A percentile compares a stretch with the other conserved stretches of the same genome.
Conservation (phyloP, 352 stramenopile genomes). For the Phytophthora tubulina region DNA sequence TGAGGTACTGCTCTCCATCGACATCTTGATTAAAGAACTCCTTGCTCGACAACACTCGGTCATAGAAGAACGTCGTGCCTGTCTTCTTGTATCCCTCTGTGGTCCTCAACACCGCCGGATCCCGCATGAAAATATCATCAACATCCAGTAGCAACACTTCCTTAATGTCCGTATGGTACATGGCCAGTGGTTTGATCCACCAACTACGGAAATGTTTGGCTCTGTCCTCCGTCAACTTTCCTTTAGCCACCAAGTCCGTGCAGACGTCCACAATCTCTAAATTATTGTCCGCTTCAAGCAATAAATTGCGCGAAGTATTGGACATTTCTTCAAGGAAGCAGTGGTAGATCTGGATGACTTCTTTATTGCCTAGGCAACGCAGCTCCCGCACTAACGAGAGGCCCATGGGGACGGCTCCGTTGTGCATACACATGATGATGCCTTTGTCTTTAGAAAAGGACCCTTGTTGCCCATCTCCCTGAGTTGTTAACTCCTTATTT, state of each 20-base stretch:
- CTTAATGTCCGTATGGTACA: constrained; percentile 59
- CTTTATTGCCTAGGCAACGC: constrained; percentile 45
- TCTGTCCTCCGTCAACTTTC: constrained; percentile 40
- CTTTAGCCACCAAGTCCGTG: constrained; percentile 38
- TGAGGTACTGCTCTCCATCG: constrained; percentile 48
- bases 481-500: not conserved
- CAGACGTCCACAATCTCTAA: constrained; percentile 67
- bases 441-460: constrained; percentile 35
- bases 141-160: constrained; percentile 64
- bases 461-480: constrained; percentile 8
- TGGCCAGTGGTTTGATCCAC: constrained; percentile 71
- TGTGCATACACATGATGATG: constrained; percentile 54
- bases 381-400: constrained; percentile 51
- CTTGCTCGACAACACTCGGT: constrained; percentile 62
- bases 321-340: constrained; percentile 52
- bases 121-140: constrained; percentile 58
- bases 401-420: constrained; percentile 47
- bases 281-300: constrained; percentile 34
- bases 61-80: constrained; percentile 75
- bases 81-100: constrained; percentile 53
- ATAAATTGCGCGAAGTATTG: constrained; percentile 24
- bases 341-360: constrained; percentile 54
- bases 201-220: constrained; percentile 61
- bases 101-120: constrained; percentile 53
- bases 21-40: constrained; percentile 65